phyloP scores from a whole-genome alignment of 371 early-diverging fungal genomes.

The Mortierella sp. region DNA sequence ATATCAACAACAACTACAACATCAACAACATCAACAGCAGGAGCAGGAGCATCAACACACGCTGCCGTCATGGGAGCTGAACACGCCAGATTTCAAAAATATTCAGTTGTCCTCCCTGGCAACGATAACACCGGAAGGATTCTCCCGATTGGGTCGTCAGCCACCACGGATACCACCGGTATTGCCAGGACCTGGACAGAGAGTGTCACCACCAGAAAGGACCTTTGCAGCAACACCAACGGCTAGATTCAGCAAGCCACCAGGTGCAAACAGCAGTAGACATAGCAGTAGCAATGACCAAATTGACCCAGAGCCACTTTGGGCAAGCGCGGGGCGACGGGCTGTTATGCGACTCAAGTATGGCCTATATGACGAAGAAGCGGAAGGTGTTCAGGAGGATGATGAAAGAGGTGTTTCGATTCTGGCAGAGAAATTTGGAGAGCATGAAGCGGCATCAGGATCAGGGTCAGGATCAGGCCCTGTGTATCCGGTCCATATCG shows the following conservation, averaged over 20 bases:
- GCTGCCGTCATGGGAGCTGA: no score
- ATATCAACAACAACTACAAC: slow-evolving; percentile 5
- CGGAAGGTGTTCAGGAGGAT: not conserved
- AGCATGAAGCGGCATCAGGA: not conserved
- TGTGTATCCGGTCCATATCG: not conserved
- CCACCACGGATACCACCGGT: not conserved
- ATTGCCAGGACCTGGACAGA: not conserved
- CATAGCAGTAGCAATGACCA: no score
- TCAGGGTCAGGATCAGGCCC: not conserved
- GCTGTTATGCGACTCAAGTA: slow-evolving; percentile 19
- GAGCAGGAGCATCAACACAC: no score
- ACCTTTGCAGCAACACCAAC: slow-evolving; percentile 7
- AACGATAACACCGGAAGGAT: not conserved
- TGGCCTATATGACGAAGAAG: not conserved
- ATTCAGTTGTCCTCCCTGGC: no score
- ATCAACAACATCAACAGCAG: not conserved
- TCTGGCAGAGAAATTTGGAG: not conserved
- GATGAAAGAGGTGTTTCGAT: not conserved
- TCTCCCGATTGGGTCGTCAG: not conserved
- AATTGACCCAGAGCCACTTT: slow-evolving; percentile 1
- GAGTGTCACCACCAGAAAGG: not conserved
- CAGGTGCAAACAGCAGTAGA: not conserved
- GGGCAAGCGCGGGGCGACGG: slow-evolving; percentile 19
- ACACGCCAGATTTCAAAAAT: no score
- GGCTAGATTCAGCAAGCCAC: not conserved